Percentiles rank a stretch among this genome's conserved stretches.
phyloP scores from a whole-genome alignment of 768 basidiomycete genomes.

The Holtermannia corniformis region DNA sequence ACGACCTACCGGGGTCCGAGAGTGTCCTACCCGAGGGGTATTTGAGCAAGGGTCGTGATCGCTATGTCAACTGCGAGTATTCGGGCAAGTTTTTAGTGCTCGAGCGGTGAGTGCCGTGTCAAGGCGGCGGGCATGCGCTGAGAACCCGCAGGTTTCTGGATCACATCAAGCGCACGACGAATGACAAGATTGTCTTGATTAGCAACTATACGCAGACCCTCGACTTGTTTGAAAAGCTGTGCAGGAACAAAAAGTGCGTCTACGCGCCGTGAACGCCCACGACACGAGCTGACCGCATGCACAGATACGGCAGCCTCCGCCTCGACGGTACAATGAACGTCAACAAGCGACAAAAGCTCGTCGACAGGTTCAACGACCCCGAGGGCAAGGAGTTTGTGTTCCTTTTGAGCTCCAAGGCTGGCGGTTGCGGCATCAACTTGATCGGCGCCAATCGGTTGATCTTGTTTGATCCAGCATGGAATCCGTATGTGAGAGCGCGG shows the following conservation, averaged over 20 bases:
- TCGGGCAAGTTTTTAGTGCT: constrained; percentile 86
- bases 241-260: constrained; percentile 68
- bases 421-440: constrained; percentile 43
- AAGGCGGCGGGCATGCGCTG: not conserved
- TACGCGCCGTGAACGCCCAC: not conserved
- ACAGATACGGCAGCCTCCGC: constrained; percentile 78
- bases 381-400: constrained; percentile 42
- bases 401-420: constrained; percentile 41
- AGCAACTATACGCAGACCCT: constrained; percentile 95
- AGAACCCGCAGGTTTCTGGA: constrained; percentile 59
- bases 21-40: constrained; percentile 73
- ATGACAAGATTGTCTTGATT: constrained; percentile 91
- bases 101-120: constrained; percentile 58
- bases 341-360: constrained; percentile 79
- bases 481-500: constrained; percentile 5
- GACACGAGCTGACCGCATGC: not conserved
- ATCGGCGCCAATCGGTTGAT: constrained; percentile 42
- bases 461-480: constrained; percentile 46
- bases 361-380: constrained; percentile 42
- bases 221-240: constrained; percentile 82
- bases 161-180: constrained; percentile 67
- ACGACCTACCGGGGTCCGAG: constrained; percentile 73
- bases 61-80: constrained; percentile 64
- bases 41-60: constrained; percentile 32
- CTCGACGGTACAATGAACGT: constrained; percentile 93